phyloP scores from a whole-genome alignment of 768 basidiomycete species.

The Coprinopsis cinerea region DNA sequence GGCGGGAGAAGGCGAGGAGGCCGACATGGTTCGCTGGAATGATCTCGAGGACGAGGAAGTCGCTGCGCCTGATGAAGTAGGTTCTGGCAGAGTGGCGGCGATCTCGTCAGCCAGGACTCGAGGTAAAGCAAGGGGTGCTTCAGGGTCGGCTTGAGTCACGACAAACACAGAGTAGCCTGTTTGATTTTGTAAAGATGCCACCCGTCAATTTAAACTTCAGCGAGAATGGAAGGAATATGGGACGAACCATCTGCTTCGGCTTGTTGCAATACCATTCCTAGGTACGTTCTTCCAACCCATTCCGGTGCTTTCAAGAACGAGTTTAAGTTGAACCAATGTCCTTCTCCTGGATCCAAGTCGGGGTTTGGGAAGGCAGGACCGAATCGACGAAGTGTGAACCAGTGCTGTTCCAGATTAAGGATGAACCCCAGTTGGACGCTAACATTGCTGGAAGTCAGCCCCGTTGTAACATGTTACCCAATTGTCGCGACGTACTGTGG shows the following conservation, averaged over 20 bases:
- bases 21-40: slow-evolving; percentile 4
- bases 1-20: background rate
- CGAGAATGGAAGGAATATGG: background rate
- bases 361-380: slow-evolving; percentile 43
- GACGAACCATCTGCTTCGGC: slow-evolving; percentile 74
- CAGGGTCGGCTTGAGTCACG: slow-evolving; percentile 57
- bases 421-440: slow-evolving; percentile 86
- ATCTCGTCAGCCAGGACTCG: slow-evolving; percentile 69
- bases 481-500: slow-evolving; percentile 57
- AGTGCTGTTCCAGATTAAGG: slow-evolving; percentile 80
- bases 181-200: background rate
- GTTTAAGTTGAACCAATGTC: slow-evolving; percentile 88
- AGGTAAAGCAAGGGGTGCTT: slow-evolving; percentile 47
- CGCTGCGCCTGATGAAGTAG: slow-evolving; percentile 31
- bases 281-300: slow-evolving; percentile 79
- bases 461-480: background rate
- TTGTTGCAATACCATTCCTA: slow-evolving; percentile 82
- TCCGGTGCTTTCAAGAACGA: slow-evolving; percentile 66
- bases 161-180: slow-evolving; percentile 80
- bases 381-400: slow-evolving; percentile 85
- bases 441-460: slow-evolving; percentile 4
- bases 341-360: slow-evolving; percentile 40
- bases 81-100: slow-evolving; percentile 57
- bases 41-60: background rate
- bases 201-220: slow-evolving; percentile 1